phyloP scores from a whole-genome alignment of 2,329 filamentous ascomycete genomes.

The Penicillium sp. region DNA sequence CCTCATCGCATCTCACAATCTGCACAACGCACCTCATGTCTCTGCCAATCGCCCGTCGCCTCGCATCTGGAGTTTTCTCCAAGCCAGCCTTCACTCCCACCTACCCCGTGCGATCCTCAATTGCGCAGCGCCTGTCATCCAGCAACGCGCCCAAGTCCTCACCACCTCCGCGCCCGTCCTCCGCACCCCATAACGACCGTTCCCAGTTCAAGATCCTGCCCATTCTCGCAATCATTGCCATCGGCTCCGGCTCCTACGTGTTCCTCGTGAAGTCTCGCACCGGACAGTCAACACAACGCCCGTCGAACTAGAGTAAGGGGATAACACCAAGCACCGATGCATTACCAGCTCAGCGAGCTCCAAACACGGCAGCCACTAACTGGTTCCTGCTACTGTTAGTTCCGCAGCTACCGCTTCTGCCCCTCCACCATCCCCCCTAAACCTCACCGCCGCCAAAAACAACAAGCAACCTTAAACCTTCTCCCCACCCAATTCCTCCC shows the following conservation, averaged over 20 bases:
- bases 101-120: constrained; percentile 16
- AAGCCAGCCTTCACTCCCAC: constrained; percentile 9
- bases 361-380: background rate
- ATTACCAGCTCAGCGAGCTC: background rate
- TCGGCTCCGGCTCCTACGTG: constrained; percentile 53
- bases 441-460: constrained; percentile 57
- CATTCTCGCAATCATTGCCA: constrained; percentile 47
- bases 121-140: constrained; percentile 22
- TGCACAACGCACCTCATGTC: constrained; percentile 13
- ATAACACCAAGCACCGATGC: background rate
- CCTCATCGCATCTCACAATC: background rate
- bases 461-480: background rate
- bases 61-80: constrained; percentile 18
- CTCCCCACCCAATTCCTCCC: background rate
- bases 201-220: constrained; percentile 47
- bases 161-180: constrained; percentile 13
- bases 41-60: constrained; percentile 16
- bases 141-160: constrained; percentile 12
- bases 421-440: constrained; percentile 38
- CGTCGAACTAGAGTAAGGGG: constrained; percentile 10
- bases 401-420: constrained; percentile 5
- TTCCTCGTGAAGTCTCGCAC: constrained; percentile 53
- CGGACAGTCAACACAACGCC: constrained; percentile 21
- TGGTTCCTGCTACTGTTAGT: background rate
- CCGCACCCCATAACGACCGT: constrained; percentile 31